Evolutionary conservation across 2,329 filamentous ascomycete species (phyloP), one percentile per base, ranked within the genome.

Genomic region (Colletotrichum shisoi): DNA sequence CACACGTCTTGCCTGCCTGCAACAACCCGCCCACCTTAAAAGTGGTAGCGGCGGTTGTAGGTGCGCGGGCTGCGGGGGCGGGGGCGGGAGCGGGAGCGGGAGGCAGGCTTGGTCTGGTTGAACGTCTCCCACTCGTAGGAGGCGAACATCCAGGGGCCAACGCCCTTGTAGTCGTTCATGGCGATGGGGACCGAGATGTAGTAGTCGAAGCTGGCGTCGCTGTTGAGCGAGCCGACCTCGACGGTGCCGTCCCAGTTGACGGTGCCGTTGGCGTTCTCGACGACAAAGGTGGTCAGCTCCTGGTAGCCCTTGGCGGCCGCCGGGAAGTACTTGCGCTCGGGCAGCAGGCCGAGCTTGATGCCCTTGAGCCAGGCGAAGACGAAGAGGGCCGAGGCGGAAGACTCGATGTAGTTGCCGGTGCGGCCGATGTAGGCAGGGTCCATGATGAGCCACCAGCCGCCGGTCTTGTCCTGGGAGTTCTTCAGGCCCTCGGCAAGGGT

Each of bases 361-460:
- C 65, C 65, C 57, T 69, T 69, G 53, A 87, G 74, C 68, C 85
- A 74, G 1, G 83, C 80, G 65, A 84, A 86, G 1, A 80, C 79
- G 70, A 87, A 88, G 82, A 89, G 85, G 3, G 84, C 85, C 2
- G 83, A 84, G 13, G 81, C 86, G 24, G 84, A 85, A 42, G 83
- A 85, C 76, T 89, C 85, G 52, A 89, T 83, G 74, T 85, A 89
- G 74, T 89, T 89, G 8, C 84, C 85, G 51, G 80, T 70, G 52
- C 74, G 71, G 2, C 79, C 81, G 0, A 81, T 78, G 63, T 83
- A 82, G 40, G 79, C 73, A 61, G 80, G 77, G 71, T 81, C 81
- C 81, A 88, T 85, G 56, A 88, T 77, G 62, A 87, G 77, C 82
- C 84, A 88, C 85, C 86, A 89, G 19, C 83, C 85, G 0, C 84